Evolutionary conservation across 495 filamentous ascomycete species (phyloP).

Genomic region (Recurvomyces mirabilis): DNA sequence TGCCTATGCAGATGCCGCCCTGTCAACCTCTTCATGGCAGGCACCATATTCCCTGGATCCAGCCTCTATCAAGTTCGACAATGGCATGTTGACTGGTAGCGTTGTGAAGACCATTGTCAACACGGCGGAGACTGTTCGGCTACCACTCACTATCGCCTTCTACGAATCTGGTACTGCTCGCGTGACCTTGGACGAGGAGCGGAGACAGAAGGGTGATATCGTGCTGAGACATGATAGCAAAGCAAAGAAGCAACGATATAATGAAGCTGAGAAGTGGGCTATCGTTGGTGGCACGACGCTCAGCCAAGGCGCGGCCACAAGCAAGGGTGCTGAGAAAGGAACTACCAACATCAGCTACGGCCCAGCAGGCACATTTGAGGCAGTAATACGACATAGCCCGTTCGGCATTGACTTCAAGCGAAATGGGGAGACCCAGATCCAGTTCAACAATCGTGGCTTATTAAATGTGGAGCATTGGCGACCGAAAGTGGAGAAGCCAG

Average conservation of each 20-base stretch:
- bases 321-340: slow-evolving; percentile 45
- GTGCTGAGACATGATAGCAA: slow-evolving; percentile 73
- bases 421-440: slow-evolving; percentile 70
- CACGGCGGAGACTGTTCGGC: slow-evolving; percentile 51
- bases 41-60: slow-evolving; percentile 71
- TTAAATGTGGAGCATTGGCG: slow-evolving; percentile 95
- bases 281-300: slow-evolving; percentile 67
- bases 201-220: slow-evolving; percentile 77
- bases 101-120: slow-evolving; percentile 63
- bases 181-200: slow-evolving; percentile 81
- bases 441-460: slow-evolving; percentile 75
- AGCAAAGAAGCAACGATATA: slow-evolving; percentile 83
- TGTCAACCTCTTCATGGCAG: slow-evolving; percentile 55
- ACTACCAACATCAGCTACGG: slow-evolving; percentile 74
- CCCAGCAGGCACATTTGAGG: slow-evolving; percentile 61
- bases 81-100: slow-evolving; percentile 66
- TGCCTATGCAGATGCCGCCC: slow-evolving; percentile 68
- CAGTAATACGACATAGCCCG: slow-evolving; percentile 67
- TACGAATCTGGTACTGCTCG: slow-evolving; percentile 78
- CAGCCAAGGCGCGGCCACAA: slow-evolving; percentile 55
- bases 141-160: slow-evolving; percentile 80
- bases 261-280: slow-evolving; percentile 78
- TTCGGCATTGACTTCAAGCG: slow-evolving; percentile 78
- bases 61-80: slow-evolving; percentile 59
- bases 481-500: slow-evolving; percentile 61